Conservation (phyloP, 83 land plant genomes). For the Picea abies region DNA sequence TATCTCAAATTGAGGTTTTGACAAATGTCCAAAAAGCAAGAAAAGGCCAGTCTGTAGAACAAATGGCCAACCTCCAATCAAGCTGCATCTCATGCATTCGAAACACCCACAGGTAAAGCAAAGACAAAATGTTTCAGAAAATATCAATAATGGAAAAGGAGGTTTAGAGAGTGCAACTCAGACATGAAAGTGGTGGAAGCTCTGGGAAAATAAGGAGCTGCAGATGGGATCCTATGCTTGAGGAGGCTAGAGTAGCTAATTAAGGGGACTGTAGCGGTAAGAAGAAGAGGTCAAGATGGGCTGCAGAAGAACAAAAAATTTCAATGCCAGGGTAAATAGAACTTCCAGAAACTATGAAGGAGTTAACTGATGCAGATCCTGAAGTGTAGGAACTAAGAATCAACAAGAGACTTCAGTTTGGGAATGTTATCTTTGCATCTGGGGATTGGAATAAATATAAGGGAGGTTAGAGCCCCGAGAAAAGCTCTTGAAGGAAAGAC, state of each 20-base stretch:
- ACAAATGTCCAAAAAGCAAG: too few relatives aligned
- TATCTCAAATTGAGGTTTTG: too few relatives aligned
- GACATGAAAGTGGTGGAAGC: conserved; percentile 20
- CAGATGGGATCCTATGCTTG: conserved; percentile 5
- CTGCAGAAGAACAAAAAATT: conserved; percentile 14
- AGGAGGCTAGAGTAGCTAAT: not conserved
- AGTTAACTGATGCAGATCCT: conserved; percentile 4
- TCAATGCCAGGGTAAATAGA: conserved; percentile 24
- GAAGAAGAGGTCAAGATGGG: conserved; percentile 32
- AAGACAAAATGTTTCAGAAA: not conserved
- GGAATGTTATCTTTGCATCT: conserved; percentile 20
- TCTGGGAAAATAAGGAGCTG: conserved; percentile 28
- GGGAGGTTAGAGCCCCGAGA: conserved; percentile 64
- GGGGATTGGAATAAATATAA: conserved; percentile 64
- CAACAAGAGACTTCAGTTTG: conserved; percentile 24
- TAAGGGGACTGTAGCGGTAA: conserved; percentile 8
- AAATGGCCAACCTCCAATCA: too few relatives aligned
- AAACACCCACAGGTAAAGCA: not conserved
- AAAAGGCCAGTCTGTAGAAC: too few relatives aligned
- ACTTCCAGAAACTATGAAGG: conserved; percentile 31
- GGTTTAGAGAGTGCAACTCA: not conserved
- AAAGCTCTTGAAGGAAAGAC: conserved; percentile 58
- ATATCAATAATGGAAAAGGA: too few relatives aligned
- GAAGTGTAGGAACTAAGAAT: conserved; percentile 21
- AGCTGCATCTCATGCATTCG: too few relatives aligned